Evolutionary conservation across 768 basidiomycete genomes (phyloP), one percentile per base, ranked within the genome.

Genomic region (Rhizopogon roseolus): DNA sequence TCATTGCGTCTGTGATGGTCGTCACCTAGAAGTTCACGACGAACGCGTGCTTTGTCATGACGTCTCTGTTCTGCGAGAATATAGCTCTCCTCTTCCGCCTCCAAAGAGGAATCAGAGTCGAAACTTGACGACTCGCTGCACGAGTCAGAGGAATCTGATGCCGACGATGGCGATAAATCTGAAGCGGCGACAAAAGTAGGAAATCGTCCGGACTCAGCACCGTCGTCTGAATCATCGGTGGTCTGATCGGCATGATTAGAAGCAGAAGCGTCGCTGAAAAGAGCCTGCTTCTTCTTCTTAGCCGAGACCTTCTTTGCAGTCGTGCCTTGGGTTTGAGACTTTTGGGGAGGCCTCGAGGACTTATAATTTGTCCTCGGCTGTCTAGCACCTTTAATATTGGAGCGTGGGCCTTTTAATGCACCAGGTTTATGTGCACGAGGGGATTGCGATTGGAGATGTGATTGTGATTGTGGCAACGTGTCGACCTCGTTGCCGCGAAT

Each of bases 151-250:
- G 81, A 81, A 44, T 76, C 77, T 2, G 78, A 76, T 7, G 73
- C 69, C 17, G 74, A 72, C 11, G 79, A 78, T 6, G 77, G 77
- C 7, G 81, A 78, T 39, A 81, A 60, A 2, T 72, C 81, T 29
- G 83, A 82, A 19, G 86, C 86, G 28, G 84, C 80, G 27, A 88
- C 73, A 64, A 88, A 87, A 22, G 84, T 88, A 11, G 86, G 86
- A 65, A 85, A 83, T 46, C 69, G 73, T 42, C 61, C 67, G 5
- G 72, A 72, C 10, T 64, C 69, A 16, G 51, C 60, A 50, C 72
- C 71, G 42, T 63, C 62, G 13, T 58, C 64, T 36, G 67, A 63
- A 52, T 66, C 62, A 55, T 66, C 60, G 36, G 60, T 65, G 54
- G 43, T 60, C 43, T 69, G 62, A 56, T 75, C 71, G 50, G 69